Evolutionary conservation across 108 stramenopile species (phyloP).

Genomic region (Licmophora abbreviata): DNA sequence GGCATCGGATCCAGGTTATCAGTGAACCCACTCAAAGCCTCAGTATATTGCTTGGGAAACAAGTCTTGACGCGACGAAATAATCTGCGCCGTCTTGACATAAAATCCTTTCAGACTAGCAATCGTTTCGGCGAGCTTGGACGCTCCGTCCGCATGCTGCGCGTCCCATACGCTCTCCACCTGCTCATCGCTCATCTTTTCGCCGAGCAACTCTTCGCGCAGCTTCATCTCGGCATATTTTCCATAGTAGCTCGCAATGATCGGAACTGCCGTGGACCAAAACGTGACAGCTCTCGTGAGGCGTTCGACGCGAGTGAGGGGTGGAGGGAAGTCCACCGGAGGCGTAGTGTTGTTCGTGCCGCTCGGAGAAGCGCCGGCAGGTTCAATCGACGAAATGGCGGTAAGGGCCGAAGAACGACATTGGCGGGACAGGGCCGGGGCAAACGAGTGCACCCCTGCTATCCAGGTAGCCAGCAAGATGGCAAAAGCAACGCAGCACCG

Average conservation of each 20-base stretch:
- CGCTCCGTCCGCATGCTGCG: slow-evolving; percentile 69
- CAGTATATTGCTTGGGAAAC: slow-evolving; percentile 87
- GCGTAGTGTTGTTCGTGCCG: slow-evolving; percentile 2
- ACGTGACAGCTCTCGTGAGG: slow-evolving; percentile 63
- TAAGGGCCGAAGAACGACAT: background rate
- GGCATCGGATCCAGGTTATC: slow-evolving; percentile 90
- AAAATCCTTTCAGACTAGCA: slow-evolving; percentile 88
- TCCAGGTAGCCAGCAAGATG: too few species aligned
- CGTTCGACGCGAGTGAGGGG: slow-evolving; percentile 51
- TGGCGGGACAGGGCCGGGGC: background rate
- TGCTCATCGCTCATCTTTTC: slow-evolving; percentile 40
- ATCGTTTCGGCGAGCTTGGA: slow-evolving; percentile 59
- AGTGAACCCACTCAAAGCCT: slow-evolving; percentile 65
- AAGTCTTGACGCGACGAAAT: slow-evolving; percentile 62
- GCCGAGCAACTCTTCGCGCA: slow-evolving; percentile 53
- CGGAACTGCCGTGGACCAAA: slow-evolving; percentile 73
- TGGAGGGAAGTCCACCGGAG: slow-evolving; percentile 59
- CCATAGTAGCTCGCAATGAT: slow-evolving; percentile 73
- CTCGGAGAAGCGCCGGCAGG: background rate
- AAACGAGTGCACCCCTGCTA: too few species aligned
- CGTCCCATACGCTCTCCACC: slow-evolving; percentile 59
- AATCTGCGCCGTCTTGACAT: slow-evolving; percentile 93
- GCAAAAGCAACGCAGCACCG: too few species aligned
- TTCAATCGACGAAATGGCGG: background rate
- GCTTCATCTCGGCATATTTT: slow-evolving; percentile 45